Evolutionary conservation across 2,329 filamentous ascomycete species (phyloP).

Genomic region (Fusarium armeniacum): DNA sequence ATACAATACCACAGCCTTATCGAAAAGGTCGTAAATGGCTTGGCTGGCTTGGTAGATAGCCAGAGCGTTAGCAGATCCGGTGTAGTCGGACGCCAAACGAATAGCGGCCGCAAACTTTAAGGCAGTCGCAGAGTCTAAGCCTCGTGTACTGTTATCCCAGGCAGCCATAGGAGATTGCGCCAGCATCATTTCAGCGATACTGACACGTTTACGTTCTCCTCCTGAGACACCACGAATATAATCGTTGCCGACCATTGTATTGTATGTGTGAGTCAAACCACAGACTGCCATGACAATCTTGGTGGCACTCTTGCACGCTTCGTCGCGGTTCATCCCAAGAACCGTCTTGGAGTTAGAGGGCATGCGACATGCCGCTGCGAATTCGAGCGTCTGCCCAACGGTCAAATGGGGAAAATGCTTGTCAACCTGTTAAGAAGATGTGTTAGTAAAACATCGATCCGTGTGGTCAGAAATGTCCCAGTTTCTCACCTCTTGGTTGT

Average conservation of each 20-base stretch:
- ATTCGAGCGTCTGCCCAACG: slow-evolving; percentile 79
- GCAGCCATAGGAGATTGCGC: slow-evolving; percentile 67
- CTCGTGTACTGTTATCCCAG: slow-evolving; percentile 83
- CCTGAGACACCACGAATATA: slow-evolving; percentile 79
- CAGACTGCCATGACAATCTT: slow-evolving; percentile 79
- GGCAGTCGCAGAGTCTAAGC: slow-evolving; percentile 80
- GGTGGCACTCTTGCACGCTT: slow-evolving; percentile 73
- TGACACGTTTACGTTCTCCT: slow-evolving; percentile 83
- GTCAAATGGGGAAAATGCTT: slow-evolving; percentile 84
- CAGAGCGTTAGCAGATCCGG: slow-evolving; percentile 72
- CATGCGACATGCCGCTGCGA: slow-evolving; percentile 77
- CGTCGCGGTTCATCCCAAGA: slow-evolving; percentile 70
- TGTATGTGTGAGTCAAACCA: slow-evolving; percentile 78
- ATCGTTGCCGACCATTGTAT: slow-evolving; percentile 82
- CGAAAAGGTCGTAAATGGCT: slow-evolving; percentile 78
- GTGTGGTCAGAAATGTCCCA: rapidly evolving
- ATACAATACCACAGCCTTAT: slow-evolving; percentile 81
- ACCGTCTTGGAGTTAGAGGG: slow-evolving; percentile 70
- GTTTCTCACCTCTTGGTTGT: slow-evolving; percentile 75
- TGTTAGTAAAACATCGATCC: neutral
- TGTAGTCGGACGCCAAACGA: slow-evolving; percentile 74
- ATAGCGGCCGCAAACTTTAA: slow-evolving; percentile 79
- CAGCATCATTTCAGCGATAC: slow-evolving; percentile 82
- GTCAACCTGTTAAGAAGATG: slow-evolving; percentile 63
- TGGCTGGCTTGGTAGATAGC: slow-evolving; percentile 81